Base-by-base conservation (phyloP, 1,284 basidiomycete species). In the Tilletia walkeri region DNA sequence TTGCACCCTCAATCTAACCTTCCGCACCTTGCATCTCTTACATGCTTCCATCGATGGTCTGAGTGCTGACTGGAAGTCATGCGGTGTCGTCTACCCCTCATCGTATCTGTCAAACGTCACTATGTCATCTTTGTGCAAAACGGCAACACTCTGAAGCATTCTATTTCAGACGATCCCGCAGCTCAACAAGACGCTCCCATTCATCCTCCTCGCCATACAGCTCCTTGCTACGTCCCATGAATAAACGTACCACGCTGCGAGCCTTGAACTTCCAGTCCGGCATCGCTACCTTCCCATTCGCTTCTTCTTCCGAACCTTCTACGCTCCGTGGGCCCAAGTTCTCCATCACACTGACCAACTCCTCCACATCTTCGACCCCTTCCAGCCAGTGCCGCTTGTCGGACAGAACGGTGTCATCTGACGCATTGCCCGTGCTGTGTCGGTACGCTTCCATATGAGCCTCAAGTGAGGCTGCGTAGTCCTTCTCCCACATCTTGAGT, bases 121-220 rank as follows among this genome's bases (percentile, higher is more conserved):
- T 30, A 30, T 30, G 24, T 30, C 24, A 30, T 30, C 24, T 30
- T 30, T 30, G 24, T 30, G 24, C 24, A 30, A 30, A 30, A 30
- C 24, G 24, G 24, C 24, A 30, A 2, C 24, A 30, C 24, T 30
- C 41, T 7, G 41, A 61, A 4, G 24, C 6, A 24, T 61, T 61
- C 24, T 34, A 61, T 61, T 50, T 47, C 65, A 79, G 71, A 50
- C 68, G 45, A 3, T 73, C 74, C 49, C 77, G 36, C 49, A 88
- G 73, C 69, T 86, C 88, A 75, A 87, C 86, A 76, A 98, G 86
- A 75, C 86, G 86, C 54, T 86, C 85, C 90, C 92, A 97, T 85
- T 93, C 93, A 1, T 89, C 87, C 84, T 95, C 92, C 70, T 93
- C 92, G 81, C 91, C 92, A 79, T 94, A 97, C 69, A 77, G 74